Evolutionary conservation across 148 eudicot species (phyloP), one percentile per base, ranked within the genome.

Genomic region (Amaranthus cruentus): DNA sequence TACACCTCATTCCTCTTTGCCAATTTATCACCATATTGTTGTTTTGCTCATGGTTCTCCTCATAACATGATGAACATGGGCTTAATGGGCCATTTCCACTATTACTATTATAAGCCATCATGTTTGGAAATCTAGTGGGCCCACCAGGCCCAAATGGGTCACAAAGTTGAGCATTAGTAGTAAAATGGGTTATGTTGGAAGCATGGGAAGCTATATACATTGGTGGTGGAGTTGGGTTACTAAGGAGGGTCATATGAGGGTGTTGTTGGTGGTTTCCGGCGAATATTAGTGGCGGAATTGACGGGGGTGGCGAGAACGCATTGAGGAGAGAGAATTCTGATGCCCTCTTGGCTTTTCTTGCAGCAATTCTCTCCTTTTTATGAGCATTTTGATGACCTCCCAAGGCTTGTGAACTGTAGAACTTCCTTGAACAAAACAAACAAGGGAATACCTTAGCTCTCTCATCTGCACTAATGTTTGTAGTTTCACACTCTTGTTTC

Each of bases 341-440:
- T 42, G 77, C 80, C 38, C 83, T 73, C 46, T 81, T 81, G 66
- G 83, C 85, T 75, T 82, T 87, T 73, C 93, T 82, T 0, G 93
- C 96, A 18, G 92, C 93, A 21, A 82, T 83, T 67, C 98, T 79
- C 64, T 95, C 98, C 70, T 88, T 95, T 78, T 92, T 91, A 87
- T 95, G 99, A 6, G 99, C 99, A 69, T 95, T 95, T 78, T 95
- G 99, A 69, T 95, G 98, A 14, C 98, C 98, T 47, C 98, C 98
- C 54, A 95, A 63, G 2, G 98, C 98, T 78, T 95, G 98, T 58
- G 98, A 95, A 59, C 97, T 95, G 70, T 90, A 87, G 28, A 95
- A 95, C 76, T 87, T 95, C 72, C 98, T 87, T 54, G 96, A 87
- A 71, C 98, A 95, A 69, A 91, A 91, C 71, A 85, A 70, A 66